These are phyloP conservation scores for Pythium plurisporium DNA, from an alignment of 352 stramenopile species.

Conservation along the genomic window DNA sequence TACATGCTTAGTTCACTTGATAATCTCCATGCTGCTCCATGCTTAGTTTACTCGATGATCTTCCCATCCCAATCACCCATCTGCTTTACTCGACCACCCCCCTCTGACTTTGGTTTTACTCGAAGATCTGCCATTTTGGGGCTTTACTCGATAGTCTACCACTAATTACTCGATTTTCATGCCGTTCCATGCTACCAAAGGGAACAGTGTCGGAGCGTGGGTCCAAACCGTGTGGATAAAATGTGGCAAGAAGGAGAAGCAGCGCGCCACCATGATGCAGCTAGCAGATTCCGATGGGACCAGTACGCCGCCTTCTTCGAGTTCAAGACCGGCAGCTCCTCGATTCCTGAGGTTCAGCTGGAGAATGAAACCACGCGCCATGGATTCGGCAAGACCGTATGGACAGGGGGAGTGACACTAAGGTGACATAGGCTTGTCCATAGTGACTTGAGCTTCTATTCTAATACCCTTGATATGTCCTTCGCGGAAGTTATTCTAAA, in stretches of 20 bases:
- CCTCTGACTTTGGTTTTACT: background rate
- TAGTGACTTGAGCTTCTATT: too few species aligned
- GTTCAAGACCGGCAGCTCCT: conserved; percentile 21
- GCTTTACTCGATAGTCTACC: background rate
- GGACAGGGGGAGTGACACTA: too few species aligned
- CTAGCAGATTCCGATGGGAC: conserved; percentile 20
- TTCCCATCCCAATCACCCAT: background rate
- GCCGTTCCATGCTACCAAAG: conserved; percentile 16
- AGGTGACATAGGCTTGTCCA: too few species aligned
- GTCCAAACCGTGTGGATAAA: conserved; percentile 12
- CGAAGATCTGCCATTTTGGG: background rate
- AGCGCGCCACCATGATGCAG: conserved; percentile 27
- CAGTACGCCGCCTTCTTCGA: conserved; percentile 28
- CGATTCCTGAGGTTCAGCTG: background rate
- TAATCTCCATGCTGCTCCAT: too few species aligned
- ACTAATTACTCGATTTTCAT: background rate
- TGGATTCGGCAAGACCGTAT: conserved; percentile 13
- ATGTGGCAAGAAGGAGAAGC: conserved; percentile 23
- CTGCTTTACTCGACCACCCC: background rate
- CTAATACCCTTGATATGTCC: too few species aligned
- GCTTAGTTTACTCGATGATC: background rate
- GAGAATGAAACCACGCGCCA: conserved; percentile 19
- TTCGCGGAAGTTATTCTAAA: too few species aligned
- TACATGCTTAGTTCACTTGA: background rate
- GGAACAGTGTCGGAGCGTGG: background rate